Evolutionary conservation across 2,329 filamentous ascomycete species (phyloP).

Genomic region (Chalaropsis thielavioides): DNA sequence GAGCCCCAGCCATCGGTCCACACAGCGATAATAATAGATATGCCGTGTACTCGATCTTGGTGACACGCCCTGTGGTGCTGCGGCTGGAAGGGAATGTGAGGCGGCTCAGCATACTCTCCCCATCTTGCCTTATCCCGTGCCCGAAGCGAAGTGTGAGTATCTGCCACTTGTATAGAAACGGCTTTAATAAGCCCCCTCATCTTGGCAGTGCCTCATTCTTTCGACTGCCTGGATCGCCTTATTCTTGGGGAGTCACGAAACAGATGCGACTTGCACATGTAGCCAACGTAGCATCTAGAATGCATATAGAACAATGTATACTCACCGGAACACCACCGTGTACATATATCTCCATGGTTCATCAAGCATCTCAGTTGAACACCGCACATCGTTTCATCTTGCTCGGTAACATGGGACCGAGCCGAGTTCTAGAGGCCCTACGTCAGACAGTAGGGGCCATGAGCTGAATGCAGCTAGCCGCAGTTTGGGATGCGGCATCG

Average conservation of each 20-base stretch:
- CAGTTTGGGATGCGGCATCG: not conserved
- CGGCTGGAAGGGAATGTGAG: not conserved
- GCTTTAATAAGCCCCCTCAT: not conserved
- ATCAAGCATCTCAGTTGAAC: not conserved
- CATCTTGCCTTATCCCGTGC: not conserved
- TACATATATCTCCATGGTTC: not conserved
- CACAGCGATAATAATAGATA: not conserved
- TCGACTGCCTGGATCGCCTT: not conserved
- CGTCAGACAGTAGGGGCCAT: not conserved
- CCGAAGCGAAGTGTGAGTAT: not conserved
- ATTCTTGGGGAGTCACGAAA: not conserved
- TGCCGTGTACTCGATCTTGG: not conserved
- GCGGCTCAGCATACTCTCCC: not conserved
- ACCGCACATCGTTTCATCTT: not conserved
- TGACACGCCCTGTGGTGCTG: not conserved
- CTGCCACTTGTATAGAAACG: not conserved
- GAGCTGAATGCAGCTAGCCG: not conserved
- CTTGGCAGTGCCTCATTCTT: not conserved
- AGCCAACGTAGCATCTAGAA: not conserved
- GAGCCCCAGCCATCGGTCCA: not conserved
- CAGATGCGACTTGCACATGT: not conserved
- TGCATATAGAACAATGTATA: not conserved
- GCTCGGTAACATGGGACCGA: not conserved
- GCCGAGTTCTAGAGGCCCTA: not conserved
- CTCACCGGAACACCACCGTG: not conserved